Conservation (phyloP, 805 yeast genomes). For the Zygotorulaspora chibaensis region DNA sequence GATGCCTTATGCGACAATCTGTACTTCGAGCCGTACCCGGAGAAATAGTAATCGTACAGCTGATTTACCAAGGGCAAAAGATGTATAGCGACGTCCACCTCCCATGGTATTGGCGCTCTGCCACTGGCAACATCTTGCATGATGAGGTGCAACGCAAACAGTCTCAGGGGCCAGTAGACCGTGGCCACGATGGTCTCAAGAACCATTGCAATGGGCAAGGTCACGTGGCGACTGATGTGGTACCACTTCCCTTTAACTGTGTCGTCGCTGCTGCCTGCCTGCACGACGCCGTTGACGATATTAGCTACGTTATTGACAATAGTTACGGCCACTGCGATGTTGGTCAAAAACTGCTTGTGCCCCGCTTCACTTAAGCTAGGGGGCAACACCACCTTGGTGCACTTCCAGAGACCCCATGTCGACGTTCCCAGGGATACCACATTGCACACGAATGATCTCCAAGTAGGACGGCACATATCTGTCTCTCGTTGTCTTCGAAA, state of each 20-base stretch:
- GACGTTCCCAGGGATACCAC: constrained; percentile 17
- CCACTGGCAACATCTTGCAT: constrained; percentile 31
- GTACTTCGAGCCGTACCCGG: constrained; percentile 44
- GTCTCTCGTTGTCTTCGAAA: background rate
- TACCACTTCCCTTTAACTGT: constrained; percentile 10
- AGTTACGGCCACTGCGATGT: constrained; percentile 51
- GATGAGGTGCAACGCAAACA: constrained; percentile 49
- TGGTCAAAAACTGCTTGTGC: constrained; percentile 68
- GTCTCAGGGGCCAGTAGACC: constrained; percentile 66
- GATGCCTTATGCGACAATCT: constrained; percentile 37
- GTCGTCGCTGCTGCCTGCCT: background rate
- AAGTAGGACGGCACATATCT: background rate
- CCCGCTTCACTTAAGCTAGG: constrained; percentile 52
- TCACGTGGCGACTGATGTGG: constrained; percentile 32
- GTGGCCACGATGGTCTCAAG: constrained; percentile 57
- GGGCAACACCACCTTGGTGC: constrained; percentile 41
- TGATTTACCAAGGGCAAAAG: constrained; percentile 53
- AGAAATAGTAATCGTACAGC: constrained; percentile 46
- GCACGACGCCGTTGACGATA: constrained; percentile 34
- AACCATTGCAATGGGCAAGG: constrained; percentile 50
- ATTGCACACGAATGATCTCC: constrained; percentile 17
- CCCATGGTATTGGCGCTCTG: constrained; percentile 41
- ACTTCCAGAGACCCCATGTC: constrained; percentile 29
- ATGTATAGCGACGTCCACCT: constrained; percentile 56
- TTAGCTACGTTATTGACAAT: constrained; percentile 41